Percentiles rank a stretch among this genome's conserved stretches.
Evolutionary conservation across 805 yeast genomes (phyloP).

Genomic region (Metschnikowia rubicola): DNA sequence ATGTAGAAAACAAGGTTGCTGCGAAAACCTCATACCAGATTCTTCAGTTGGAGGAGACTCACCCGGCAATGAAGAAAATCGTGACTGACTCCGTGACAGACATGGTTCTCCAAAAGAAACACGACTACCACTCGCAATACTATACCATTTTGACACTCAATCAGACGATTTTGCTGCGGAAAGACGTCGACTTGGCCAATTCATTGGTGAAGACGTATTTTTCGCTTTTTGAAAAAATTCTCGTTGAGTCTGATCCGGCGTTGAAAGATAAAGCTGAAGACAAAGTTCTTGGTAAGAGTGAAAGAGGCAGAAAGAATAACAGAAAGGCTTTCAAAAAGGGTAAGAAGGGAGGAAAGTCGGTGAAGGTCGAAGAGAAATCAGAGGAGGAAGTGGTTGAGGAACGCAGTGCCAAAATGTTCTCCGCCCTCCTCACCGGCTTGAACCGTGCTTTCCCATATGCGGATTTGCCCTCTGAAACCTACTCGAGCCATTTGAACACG

Average conservation of each 20-base stretch:
- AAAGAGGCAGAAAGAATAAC: conserved; percentile 49
- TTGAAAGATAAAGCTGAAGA: conserved; percentile 38
- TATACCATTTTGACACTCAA: conserved; percentile 85
- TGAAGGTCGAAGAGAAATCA: conserved; percentile 55
- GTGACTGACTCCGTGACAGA: conserved; percentile 79
- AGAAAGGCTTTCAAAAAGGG: conserved; percentile 77
- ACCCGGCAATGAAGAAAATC: conserved; percentile 91
- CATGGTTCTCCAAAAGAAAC: conserved; percentile 65
- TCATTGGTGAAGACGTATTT: conserved; percentile 79
- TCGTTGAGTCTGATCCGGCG: conserved; percentile 61
- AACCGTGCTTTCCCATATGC: conserved; percentile 96
- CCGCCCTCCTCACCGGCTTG: conserved; percentile 90
- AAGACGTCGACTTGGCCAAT: conserved; percentile 81
- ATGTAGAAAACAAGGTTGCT: conserved; percentile 83
- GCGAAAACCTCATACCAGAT: conserved; percentile 83
- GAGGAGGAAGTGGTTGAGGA: conserved; percentile 70
- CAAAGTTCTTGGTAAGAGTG: conserved; percentile 48
- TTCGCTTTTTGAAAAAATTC: conserved; percentile 76
- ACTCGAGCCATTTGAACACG: conserved; percentile 75
- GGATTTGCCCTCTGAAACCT: conserved; percentile 63
- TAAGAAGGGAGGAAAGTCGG: conserved; percentile 83
- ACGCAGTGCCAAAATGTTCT: conserved; percentile 76
- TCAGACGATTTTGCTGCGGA: conserved; percentile 82
- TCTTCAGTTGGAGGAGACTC: conserved; percentile 78
- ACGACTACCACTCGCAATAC: conserved; percentile 84